Conservation (phyloP, 306 rosid genomes). For the Rosa lucieae region DNA sequence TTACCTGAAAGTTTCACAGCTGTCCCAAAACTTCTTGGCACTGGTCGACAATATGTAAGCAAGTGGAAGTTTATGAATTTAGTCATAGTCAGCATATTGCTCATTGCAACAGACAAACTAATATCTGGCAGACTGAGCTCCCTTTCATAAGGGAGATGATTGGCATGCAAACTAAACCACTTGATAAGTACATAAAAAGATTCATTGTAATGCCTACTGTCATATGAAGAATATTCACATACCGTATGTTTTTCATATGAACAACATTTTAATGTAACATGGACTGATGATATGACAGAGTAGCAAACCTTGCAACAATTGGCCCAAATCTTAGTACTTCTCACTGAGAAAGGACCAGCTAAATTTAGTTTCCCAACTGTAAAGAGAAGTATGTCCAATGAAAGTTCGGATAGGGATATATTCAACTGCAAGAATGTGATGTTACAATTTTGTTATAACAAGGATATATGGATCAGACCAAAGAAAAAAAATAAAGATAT, state of each 20-base stretch:
- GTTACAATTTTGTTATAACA: conserved; percentile 28
- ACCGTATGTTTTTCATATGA: not conserved
- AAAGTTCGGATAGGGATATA: conserved; percentile 68
- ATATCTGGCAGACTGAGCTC: not conserved
- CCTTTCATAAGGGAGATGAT: not conserved
- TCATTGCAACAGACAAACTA: not conserved
- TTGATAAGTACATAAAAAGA: not conserved
- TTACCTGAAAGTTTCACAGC: not conserved
- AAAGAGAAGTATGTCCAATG: conserved; percentile 85
- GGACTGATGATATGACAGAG: conserved; percentile 1
- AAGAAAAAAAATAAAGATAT: conserved; percentile 9
- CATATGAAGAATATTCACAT: not conserved
- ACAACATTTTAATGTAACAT: conserved; percentile 14
- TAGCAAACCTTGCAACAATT: conserved; percentile 86
- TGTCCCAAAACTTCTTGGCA: not conserved
- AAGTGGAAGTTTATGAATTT: not conserved
- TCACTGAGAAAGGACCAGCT: conserved; percentile 86
- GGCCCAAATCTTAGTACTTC: conserved; percentile 56
- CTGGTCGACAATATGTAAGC: not conserved
- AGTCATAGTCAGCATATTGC: not conserved
- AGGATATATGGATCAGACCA: not conserved
- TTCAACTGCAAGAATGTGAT: conserved; percentile 55
- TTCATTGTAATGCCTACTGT: not conserved
- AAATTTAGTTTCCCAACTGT: conserved; percentile 65
- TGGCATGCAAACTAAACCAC: not conserved